A percentile compares a stretch with the other conserved stretches of the same genome.
These are phyloP conservation scores for Seiridium cupressi DNA, from an alignment of 2,329 filamentous ascomycete species.

Conservation along the genomic window DNA sequence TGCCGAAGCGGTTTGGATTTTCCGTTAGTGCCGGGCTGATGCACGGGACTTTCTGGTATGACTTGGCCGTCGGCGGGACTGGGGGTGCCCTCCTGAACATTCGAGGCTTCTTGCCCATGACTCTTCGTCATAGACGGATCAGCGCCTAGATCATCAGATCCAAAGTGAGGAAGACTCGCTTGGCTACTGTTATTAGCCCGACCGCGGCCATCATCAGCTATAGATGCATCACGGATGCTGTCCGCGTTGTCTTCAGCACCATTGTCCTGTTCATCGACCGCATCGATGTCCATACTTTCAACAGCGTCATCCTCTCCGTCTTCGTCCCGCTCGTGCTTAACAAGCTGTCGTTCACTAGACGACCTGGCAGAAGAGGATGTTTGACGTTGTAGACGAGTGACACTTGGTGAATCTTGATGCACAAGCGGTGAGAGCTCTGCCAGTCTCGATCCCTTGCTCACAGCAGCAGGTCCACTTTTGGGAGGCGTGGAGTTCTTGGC, in stretches of 20 bases:
- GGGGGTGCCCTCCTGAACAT: too few species aligned
- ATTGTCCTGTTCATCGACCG: neutral
- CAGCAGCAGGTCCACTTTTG: neutral
- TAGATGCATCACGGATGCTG: neutral
- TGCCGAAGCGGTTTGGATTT: slow-evolving; percentile 15
- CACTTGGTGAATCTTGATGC: slow-evolving; percentile 4
- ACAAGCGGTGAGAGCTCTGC: neutral
- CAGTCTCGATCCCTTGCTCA: neutral
- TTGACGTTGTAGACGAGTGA: slow-evolving; percentile 8
- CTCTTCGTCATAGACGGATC: too few species aligned
- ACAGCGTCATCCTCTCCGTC: slow-evolving; percentile 6
- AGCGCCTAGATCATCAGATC: slow-evolving; percentile 9
- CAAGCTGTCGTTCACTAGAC: neutral
- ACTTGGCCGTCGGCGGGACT: too few species aligned
- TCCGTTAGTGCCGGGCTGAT: neutral
- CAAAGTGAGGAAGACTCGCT: neutral
- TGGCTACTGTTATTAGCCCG: too few species aligned
- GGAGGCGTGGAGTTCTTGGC: slow-evolving; percentile 1
- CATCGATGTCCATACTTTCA: slow-evolving; percentile 4
- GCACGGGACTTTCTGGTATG: neutral
- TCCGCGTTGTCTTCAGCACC: neutral
- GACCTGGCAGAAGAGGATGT: neutral
- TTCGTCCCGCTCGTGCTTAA: neutral
- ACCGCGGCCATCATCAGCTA: neutral
- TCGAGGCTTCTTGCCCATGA: too few species aligned